Evolutionary conservation across 148 eudicot genomes (phyloP), one percentile per base, ranked within the genome.

Genomic region (Persicaria maculosa): DNA sequence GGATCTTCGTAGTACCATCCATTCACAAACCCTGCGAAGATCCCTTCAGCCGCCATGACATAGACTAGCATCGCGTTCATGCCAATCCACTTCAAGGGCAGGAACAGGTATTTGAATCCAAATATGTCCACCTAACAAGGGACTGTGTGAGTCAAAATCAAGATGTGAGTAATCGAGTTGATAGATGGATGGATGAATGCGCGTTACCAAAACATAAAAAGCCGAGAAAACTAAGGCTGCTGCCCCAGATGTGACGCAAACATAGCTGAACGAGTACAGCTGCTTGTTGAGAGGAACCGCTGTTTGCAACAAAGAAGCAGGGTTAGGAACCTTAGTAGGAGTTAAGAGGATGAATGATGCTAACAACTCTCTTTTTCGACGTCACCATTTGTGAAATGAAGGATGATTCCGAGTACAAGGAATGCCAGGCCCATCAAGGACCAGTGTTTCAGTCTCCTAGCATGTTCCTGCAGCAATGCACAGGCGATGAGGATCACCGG

Each of bases 11-110:
- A 93, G 81, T 91, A 93, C 98, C 98, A 93, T 44, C 98, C 98
- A 46, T 93, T 91, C 14, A 93, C 75, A 58, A 93, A 93, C 78
- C 86, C 98, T 22, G 92, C 90, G 9, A 91, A 88, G 71, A 93
- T 91, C 20, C 91, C 90, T 74, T 74, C 89, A 78, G 98, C 98
- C 44, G 98, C 98, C 94, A 93, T 83, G 68, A 89, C 98, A 80
- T 82, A 93, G 50, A 93, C 97, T 31, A 91, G 87, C 98, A 91
- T 93, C 14, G 98, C 98, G 74, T 93, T 93, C 98, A 91, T 93
- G 71, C 98, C 98, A 79, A 93, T 91, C 98, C 97, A 93, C 80
- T 91, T 90, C 61, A 91, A 80, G 5, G 93, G 91, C 43, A 91
- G 76, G 81, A 93, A 93, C 58, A 81, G 47, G 68, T 76, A 81